phyloP scores from a whole-genome alignment of 2,329 filamentous ascomycete species.

The Colletotrichum melonis region DNA sequence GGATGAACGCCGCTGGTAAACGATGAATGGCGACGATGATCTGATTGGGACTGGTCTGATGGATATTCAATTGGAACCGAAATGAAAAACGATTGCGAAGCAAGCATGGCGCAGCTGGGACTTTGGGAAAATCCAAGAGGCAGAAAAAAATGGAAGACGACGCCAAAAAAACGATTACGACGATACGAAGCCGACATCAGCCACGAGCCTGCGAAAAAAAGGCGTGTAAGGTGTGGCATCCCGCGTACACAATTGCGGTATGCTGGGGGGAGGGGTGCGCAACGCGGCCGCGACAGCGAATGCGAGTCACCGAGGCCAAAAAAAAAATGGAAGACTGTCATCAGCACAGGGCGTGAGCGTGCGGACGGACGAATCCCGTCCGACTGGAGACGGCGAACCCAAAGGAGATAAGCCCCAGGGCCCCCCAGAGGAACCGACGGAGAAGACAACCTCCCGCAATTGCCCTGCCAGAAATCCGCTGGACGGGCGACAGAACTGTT shows the following conservation, averaged over 20 bases:
- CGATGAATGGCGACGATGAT: background rate
- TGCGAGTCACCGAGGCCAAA: constrained; percentile 22
- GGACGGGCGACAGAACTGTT: background rate
- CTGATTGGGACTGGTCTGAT: background rate
- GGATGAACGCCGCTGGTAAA: background rate
- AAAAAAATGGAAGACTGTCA: background rate
- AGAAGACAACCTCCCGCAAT: constrained; percentile 2
- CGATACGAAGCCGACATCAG: constrained; percentile 22
- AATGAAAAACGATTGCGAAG: constrained; percentile 16
- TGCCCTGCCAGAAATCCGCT: background rate
- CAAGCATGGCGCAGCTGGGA: background rate
- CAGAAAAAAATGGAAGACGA: background rate
- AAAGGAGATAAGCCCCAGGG: constrained; percentile 1
- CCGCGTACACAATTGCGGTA: constrained; percentile 1
- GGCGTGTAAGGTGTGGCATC: background rate
- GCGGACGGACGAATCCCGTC: constrained; percentile 22
- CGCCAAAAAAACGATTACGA: constrained; percentile 16
- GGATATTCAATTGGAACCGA: background rate
- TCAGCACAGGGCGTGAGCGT: constrained; percentile 2
- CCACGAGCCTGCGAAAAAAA: background rate
- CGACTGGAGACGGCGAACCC: constrained; percentile 18
- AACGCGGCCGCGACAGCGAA: constrained; percentile 22
- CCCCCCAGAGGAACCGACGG: background rate
- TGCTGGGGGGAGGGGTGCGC: background rate
- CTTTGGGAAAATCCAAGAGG: background rate